Evolutionary conservation across 306 rosid species (phyloP).

Genomic region (Senna tora): DNA sequence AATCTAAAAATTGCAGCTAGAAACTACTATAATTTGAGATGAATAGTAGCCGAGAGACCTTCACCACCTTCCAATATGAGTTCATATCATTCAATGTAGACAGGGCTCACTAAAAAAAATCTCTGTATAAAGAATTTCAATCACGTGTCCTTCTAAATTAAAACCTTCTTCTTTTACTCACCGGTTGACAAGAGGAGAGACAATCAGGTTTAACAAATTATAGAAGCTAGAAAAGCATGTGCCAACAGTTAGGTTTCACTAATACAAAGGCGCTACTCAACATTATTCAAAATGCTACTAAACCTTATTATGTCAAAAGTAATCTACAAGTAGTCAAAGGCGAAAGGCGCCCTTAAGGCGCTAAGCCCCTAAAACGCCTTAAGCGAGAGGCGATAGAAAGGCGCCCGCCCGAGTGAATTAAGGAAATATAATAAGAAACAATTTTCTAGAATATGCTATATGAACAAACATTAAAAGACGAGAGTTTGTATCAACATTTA

Average conservation of each 20-base stretch:
- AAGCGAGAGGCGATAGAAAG: too few relatives aligned
- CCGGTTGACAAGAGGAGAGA: background rate
- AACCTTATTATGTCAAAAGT: background rate
- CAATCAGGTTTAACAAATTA: background rate
- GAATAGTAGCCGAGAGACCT: background rate
- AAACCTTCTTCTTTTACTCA: background rate
- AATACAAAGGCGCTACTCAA: background rate
- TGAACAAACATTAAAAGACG: too few relatives aligned
- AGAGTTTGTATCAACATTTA: too few relatives aligned
- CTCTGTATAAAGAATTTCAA: background rate
- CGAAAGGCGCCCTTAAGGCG: too few relatives aligned
- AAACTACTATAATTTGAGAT: background rate
- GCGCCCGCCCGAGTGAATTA: too few relatives aligned
- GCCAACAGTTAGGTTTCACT: background rate
- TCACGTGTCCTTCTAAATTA: background rate
- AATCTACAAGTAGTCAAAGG: too few relatives aligned
- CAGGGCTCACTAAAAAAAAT: background rate
- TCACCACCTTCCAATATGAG: background rate
- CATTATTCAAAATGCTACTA: background rate
- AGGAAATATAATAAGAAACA: too few relatives aligned
- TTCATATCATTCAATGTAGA: background rate
- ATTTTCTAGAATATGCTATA: too few relatives aligned
- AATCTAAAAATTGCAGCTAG: background rate
- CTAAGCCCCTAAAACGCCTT: too few relatives aligned
- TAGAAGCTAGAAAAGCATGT: background rate